Conservation (phyloP, 1,139 yeast species). For the Saccharomyces hybrid region DNA sequence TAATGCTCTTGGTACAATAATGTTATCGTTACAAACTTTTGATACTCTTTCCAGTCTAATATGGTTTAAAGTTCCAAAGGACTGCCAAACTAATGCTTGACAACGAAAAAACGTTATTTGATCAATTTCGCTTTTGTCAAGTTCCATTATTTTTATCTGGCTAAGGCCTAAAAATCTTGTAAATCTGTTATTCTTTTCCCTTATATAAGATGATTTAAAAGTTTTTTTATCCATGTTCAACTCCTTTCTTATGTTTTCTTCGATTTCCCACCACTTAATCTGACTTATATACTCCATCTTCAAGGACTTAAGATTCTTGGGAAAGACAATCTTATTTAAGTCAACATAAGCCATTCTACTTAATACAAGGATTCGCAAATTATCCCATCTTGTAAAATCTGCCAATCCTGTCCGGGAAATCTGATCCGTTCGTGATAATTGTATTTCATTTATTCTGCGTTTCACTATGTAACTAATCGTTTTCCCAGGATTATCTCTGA, state of each 20-base stretch:
- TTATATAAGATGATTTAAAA: neutral
- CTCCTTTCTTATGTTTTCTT: neutral
- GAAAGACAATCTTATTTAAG: constrained; percentile 21
- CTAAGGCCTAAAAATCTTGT: neutral
- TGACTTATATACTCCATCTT: constrained; percentile 11
- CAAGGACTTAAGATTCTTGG: constrained; percentile 16
- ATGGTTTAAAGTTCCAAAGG: constrained; percentile 13
- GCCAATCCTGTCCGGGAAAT: constrained; percentile 15
- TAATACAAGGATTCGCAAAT: constrained; percentile 15
- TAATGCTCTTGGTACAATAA: constrained; percentile 19
- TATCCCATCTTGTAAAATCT: constrained; percentile 28
- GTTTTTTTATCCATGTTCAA: constrained; percentile 1
- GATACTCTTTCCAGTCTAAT: constrained; percentile 14
- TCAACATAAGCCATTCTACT: constrained; percentile 17
- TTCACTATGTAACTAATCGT: constrained; percentile 22
- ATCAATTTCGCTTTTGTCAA: neutral
- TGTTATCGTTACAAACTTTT: constrained; percentile 7
- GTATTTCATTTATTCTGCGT: constrained; percentile 16
- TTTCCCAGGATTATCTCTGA: constrained; percentile 27
- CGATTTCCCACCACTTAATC: constrained; percentile 26
- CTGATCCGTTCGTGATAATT: constrained; percentile 12
- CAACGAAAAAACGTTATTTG: constrained; percentile 3
- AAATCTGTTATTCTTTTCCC: neutral
- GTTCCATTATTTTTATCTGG: neutral
- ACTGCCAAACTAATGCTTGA: constrained; percentile 12